Evolutionary conservation across 345 rosid species (phyloP).

Genomic region (Heritiera fomes): DNA sequence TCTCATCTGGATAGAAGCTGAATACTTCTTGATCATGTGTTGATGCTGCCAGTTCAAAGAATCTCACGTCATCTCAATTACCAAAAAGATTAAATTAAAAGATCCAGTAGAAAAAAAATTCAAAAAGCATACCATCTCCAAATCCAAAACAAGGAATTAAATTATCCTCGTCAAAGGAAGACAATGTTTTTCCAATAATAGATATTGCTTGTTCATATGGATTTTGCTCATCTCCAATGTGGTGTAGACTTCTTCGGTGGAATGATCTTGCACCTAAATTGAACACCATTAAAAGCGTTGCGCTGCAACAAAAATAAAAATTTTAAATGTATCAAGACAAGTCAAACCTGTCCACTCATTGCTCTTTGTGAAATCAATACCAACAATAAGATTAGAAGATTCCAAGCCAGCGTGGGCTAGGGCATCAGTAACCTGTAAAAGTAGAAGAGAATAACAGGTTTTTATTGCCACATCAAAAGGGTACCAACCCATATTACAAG

Average conservation of each 20-base stretch:
- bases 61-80: constrained; percentile 8
- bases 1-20: constrained; percentile 51
- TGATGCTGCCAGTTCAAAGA: constrained; percentile 43
- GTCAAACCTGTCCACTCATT: constrained; percentile 78
- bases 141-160: constrained; percentile 83
- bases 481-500: neutral
- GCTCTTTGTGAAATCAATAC: constrained; percentile 85
- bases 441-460: neutral
- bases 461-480: neutral
- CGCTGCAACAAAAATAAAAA: neutral
- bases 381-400: constrained; percentile 79
- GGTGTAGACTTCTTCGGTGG: constrained; percentile 63
- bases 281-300: neutral
- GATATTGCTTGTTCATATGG: constrained; percentile 84
- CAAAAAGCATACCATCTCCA: constrained; percentile 49
- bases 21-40: constrained; percentile 72
- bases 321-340: neutral
- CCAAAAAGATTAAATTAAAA: neutral
- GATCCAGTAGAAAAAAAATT: neutral
- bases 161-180: constrained; percentile 77
- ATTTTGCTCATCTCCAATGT: constrained; percentile 55
- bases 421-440: constrained; percentile 57
- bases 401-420: constrained; percentile 72
- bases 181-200: constrained; percentile 78
- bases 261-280: constrained; percentile 66